Conservation (phyloP, 2,329 filamentous ascomycete genomes). For the Sporothrix phasma region DNA sequence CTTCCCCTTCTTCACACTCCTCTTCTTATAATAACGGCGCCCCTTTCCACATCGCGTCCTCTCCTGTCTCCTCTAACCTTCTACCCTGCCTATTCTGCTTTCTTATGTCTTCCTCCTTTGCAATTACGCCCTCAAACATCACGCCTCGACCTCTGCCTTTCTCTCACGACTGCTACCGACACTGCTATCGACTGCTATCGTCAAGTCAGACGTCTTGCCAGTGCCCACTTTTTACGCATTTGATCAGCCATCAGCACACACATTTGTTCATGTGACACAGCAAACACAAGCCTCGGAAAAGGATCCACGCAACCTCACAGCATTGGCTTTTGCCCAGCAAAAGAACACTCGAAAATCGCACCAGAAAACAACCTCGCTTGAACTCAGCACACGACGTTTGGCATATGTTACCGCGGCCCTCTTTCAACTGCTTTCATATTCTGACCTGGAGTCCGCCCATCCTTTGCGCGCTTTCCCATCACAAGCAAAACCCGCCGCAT, state of each 20-base stretch:
- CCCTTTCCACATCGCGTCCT: not conserved
- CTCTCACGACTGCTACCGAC: not conserved
- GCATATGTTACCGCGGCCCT: not conserved
- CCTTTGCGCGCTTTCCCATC: not conserved
- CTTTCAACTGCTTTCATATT: not conserved
- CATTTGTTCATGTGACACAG: slow-evolving; percentile 3
- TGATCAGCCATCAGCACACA: slow-evolving; percentile 4
- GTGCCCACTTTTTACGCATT: slow-evolving; percentile 5
- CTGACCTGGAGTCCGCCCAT: not conserved
- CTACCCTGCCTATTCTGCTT: not conserved
- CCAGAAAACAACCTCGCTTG: not conserved
- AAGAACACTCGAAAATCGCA: not conserved
- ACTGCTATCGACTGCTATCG: not conserved
- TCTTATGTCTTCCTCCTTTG: not conserved
- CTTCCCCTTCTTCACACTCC: not conserved
- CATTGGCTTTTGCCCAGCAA: slow-evolving; percentile 2
- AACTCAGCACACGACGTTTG: not conserved
- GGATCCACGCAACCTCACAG: not conserved
- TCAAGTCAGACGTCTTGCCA: not conserved
- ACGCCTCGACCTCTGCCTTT: not conserved
- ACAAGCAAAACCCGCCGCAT: not conserved
- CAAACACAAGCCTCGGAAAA: slow-evolving; percentile 5
- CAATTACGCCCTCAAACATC: not conserved
- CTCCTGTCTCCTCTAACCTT: not conserved
- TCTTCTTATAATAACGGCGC: not conserved